phyloP scores from a whole-genome alignment of 495 filamentous ascomycete genomes.

The Penicillium bialowiezense region DNA sequence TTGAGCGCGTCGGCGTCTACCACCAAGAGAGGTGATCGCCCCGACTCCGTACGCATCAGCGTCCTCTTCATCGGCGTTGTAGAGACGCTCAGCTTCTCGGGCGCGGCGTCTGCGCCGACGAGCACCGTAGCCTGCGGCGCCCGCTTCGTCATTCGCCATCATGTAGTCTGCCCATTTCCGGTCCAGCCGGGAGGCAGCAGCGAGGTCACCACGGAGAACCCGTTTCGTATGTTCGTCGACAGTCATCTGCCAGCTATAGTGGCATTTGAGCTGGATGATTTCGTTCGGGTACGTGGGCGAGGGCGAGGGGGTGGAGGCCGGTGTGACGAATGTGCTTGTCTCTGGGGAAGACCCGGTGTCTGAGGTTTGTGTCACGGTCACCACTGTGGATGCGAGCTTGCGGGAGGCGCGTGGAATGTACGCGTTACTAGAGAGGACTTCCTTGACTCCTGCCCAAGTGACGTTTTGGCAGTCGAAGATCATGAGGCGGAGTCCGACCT shows the following conservation, averaged over 20 bases:
- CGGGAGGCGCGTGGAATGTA: conserved; percentile 48
- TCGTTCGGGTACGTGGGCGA: conserved; percentile 58
- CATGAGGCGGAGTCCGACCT: conserved; percentile 69
- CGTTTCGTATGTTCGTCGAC: conserved; percentile 89
- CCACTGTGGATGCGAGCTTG: conserved; percentile 25
- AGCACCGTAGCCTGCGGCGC: conserved; percentile 59
- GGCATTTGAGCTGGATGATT: conserved; percentile 85
- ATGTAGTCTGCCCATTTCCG: conserved; percentile 93
- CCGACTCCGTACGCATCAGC: conserved; percentile 35
- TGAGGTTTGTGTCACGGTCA: conserved; percentile 27
- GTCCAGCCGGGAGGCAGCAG: conserved; percentile 70
- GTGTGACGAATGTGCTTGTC: conserved; percentile 29
- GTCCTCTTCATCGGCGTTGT: conserved; percentile 73
- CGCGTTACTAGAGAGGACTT: conserved; percentile 80
- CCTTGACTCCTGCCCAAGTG: conserved; percentile 89
- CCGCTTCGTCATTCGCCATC: conserved; percentile 85
- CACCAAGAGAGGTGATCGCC: conserved; percentile 20
- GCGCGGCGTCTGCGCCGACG: conserved; percentile 70
- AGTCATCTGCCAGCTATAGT: conserved; percentile 91
- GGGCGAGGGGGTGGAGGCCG: conserved; percentile 33
- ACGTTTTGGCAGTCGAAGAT: conserved; percentile 88
- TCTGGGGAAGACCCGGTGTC: conserved; percentile 25
- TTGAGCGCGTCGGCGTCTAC: conserved; percentile 50
- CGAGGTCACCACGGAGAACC: conserved; percentile 70
- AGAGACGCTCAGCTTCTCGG: conserved; percentile 70